Conservation (phyloP, 2,329 filamentous ascomycete genomes). For the Aplosporella prunicola region DNA sequence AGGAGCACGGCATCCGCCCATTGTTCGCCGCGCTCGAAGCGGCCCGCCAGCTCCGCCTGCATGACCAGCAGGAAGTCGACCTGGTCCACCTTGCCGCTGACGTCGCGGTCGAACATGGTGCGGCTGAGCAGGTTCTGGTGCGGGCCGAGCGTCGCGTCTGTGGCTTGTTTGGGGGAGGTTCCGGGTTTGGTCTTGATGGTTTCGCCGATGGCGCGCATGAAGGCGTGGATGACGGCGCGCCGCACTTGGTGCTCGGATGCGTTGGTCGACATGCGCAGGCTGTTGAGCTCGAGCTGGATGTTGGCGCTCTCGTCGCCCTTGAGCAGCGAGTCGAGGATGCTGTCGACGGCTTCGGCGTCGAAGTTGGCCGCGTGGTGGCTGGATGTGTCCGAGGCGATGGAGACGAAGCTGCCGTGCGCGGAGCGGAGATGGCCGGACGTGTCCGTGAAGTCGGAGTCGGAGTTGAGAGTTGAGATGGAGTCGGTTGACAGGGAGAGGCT, state of each 20-base stretch:
- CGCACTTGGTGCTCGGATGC: slow-evolving; percentile 85
- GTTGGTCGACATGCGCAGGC: slow-evolving; percentile 81
- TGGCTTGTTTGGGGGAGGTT: slow-evolving; percentile 26
- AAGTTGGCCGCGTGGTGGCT: slow-evolving; percentile 52
- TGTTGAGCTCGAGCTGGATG: slow-evolving; percentile 88
- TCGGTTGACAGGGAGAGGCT: slow-evolving; percentile 38
- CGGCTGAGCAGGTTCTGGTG: slow-evolving; percentile 53
- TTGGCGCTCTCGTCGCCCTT: slow-evolving; percentile 65
- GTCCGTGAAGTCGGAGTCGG: slow-evolving; percentile 33
- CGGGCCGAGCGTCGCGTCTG: slow-evolving; percentile 33
- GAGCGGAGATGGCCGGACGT: slow-evolving; percentile 47
- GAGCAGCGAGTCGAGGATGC: slow-evolving; percentile 76
- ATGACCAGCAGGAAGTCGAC: slow-evolving; percentile 74
- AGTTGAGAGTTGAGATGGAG: slow-evolving; percentile 57
- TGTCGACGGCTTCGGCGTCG: slow-evolving; percentile 77
- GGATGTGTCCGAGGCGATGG: slow-evolving; percentile 51
- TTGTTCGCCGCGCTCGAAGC: too few species aligned
- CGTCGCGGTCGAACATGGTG: slow-evolving; percentile 49
- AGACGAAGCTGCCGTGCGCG: slow-evolving; percentile 62
- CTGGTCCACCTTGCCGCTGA: slow-evolving; percentile 55
- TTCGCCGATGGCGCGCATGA: slow-evolving; percentile 71
- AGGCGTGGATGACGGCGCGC: slow-evolving; percentile 73
- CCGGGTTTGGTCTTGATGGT: slow-evolving; percentile 45
- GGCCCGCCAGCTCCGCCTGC: slow-evolving; percentile 66
- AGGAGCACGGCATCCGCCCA: slow-evolving; percentile 63